Conservation (phyloP, 805 yeast species). For the Candida fluviatilis region DNA sequence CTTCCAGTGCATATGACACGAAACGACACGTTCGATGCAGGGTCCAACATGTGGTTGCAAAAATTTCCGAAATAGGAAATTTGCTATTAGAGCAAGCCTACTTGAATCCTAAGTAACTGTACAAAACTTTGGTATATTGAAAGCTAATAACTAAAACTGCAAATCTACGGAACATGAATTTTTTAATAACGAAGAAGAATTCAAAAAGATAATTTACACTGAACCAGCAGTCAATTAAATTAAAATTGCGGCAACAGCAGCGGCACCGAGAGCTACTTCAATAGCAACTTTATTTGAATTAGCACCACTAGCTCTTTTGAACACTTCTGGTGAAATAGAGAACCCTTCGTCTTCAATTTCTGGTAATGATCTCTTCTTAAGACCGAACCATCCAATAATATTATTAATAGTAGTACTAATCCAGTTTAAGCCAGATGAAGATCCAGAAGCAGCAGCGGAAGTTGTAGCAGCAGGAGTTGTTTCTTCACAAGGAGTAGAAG, state of each 20-base stretch:
- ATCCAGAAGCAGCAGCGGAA: neutral
- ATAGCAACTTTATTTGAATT: neutral
- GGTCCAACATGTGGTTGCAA: neutral
- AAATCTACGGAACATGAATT: neutral
- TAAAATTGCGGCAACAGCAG: conserved; percentile 3
- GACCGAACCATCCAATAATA: neutral
- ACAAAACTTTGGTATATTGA: neutral
- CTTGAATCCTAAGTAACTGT: too few relatives aligned
- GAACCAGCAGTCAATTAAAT: conserved; percentile 2
- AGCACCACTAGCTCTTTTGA: conserved; percentile 2
- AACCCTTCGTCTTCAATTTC: neutral
- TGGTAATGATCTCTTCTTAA: neutral
- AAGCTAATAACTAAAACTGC: neutral
- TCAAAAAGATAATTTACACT: neutral
- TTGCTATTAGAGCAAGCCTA: too few relatives aligned
- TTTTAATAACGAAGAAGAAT: neutral
- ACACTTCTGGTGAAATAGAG: conserved; percentile 1
- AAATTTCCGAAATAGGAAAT: neutral
- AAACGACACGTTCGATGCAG: neutral
- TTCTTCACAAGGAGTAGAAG: neutral
- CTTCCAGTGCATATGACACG: too few relatives aligned
- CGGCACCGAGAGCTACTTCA: conserved; percentile 3
- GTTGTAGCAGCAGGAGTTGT: neutral
- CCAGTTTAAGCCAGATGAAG: neutral
- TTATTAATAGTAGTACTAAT: neutral